phyloP scores from a whole-genome alignment of 2,329 filamentous ascomycete species.

The Colletotrichum limetticola region DNA sequence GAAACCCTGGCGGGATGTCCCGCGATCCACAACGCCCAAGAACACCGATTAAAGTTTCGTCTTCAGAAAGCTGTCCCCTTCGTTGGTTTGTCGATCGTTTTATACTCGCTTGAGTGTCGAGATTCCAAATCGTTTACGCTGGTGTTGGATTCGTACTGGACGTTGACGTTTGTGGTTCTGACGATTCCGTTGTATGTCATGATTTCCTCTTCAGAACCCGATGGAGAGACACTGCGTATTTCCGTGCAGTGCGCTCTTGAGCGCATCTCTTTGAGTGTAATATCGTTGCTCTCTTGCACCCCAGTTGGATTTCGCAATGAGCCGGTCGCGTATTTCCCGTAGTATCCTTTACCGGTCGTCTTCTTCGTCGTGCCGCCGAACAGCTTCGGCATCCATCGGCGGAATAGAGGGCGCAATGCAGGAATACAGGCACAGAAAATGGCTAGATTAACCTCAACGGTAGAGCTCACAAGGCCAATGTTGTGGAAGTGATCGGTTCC shows the following conservation, averaged over 20 bases:
- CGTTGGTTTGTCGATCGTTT: neutral
- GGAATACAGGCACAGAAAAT: conserved; percentile 49
- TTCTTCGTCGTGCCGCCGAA: neutral
- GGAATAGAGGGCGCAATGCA: conserved; percentile 45
- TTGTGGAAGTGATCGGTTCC: conserved; percentile 41
- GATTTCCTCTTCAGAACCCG: conserved; percentile 49
- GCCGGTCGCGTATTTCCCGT: neutral
- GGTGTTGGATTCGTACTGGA: conserved; percentile 5
- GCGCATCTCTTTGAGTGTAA: neutral
- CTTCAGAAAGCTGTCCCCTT: neutral
- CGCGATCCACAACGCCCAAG: neutral
- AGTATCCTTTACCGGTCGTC: neutral
- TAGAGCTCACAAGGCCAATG: conserved; percentile 45
- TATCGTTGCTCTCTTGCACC: neutral
- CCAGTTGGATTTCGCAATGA: neutral
- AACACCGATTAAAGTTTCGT: neutral
- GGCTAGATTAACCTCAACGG: conserved; percentile 49
- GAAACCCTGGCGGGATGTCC: neutral
- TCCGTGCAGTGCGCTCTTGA: conserved; percentile 40
- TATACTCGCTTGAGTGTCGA: neutral
- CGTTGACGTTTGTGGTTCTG: conserved; percentile 43
- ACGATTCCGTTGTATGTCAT: conserved; percentile 52
- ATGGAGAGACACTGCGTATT: conserved; percentile 46
- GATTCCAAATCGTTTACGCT: neutral
- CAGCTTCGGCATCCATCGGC: conserved; percentile 34